Evolutionary conservation across 2,329 filamentous ascomycete genomes (phyloP).

Genomic region (Sporothrix humicola): DNA sequence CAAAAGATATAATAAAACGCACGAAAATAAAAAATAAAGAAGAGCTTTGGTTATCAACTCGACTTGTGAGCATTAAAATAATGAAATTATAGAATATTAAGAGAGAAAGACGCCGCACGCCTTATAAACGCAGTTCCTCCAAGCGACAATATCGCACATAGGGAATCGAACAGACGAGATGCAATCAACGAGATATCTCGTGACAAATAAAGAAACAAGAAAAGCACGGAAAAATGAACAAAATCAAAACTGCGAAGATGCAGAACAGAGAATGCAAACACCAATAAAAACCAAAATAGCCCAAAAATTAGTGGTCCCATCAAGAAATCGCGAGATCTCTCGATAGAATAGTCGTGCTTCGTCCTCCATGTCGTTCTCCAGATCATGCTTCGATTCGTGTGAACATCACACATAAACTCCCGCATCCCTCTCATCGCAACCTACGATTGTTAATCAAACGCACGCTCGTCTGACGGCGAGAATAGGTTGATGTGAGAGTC

Average conservation of each 20-base stretch:
- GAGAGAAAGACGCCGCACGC: conserved; percentile 21
- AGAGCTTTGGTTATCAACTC: neutral
- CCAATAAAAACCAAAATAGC: neutral
- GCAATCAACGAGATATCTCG: neutral
- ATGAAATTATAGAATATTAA: conserved; percentile 10
- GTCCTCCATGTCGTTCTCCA: no score
- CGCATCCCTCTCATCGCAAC: neutral
- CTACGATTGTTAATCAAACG: conserved; percentile 19
- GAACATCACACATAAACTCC: neutral
- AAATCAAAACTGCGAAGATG: neutral
- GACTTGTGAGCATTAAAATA: neutral
- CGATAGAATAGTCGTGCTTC: neutral
- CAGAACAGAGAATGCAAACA: neutral
- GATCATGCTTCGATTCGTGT: no score
- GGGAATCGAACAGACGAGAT: neutral
- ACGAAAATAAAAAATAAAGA: conserved; percentile 13
- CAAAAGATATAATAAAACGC: neutral
- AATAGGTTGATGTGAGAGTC: conserved; percentile 93
- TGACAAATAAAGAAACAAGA: conserved; percentile 1
- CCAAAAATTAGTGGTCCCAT: neutral
- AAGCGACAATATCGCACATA: conserved; percentile 1
- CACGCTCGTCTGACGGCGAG: conserved; percentile 57
- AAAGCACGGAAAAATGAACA: neutral
- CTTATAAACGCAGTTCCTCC: neutral
- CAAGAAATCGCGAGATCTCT: no score